Percentiles rank a stretch among this genome's conserved stretches.
These are phyloP conservation scores for Solanum etuberosum DNA, from an alignment of 257 asterid genomes.

Conservation along the genomic window DNA sequence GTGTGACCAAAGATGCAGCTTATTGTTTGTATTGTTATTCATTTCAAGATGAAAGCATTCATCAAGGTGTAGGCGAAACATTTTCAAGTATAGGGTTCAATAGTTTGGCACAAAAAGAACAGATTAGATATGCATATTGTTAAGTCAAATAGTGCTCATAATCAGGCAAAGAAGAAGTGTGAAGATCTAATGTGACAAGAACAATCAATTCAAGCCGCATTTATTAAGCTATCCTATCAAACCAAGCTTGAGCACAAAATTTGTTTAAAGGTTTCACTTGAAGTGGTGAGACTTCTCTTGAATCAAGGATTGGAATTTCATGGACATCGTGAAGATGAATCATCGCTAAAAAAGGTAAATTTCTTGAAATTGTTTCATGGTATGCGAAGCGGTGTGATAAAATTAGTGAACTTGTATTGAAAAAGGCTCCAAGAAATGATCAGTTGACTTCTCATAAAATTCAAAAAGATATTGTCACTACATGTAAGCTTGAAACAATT, in stretches of 20 bases:
- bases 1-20: background rate
- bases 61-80: background rate
- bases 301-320: background rate
- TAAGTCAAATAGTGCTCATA: background rate
- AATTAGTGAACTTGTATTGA: background rate
- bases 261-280: background rate
- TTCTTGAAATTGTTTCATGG: background rate
- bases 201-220: background rate
- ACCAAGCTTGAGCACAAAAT: background rate
- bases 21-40: background rate
- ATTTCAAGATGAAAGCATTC: background rate
- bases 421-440: background rate
- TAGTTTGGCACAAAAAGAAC: background rate
- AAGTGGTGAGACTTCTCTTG: background rate
- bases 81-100: background rate
- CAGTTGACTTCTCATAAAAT: background rate
- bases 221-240: background rate
- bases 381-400: background rate
- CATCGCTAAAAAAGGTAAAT: background rate
- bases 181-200: background rate
- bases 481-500: background rate
- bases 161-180: background rate
- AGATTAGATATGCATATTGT: background rate
- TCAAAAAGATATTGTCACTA: background rate
- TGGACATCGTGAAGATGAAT: background rate